Conservation (phyloP, 1,284 basidiomycete genomes). For the Lentinula novae-zelandiae region DNA sequence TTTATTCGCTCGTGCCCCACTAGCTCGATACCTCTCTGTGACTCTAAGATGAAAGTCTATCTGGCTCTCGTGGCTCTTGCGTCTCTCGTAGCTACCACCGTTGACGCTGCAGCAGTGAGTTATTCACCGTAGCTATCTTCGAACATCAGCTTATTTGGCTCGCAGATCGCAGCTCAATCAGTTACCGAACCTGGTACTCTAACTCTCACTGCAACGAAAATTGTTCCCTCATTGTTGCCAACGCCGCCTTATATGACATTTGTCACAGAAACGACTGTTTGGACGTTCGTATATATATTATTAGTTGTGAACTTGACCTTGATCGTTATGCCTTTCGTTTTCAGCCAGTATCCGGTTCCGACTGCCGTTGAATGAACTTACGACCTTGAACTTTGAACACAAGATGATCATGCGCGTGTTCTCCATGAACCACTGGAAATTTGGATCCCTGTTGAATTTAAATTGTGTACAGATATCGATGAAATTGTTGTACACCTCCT, state of each 20-base stretch:
- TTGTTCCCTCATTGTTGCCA: slow-evolving; percentile 1
- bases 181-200: not conserved
- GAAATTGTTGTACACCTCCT: too few relatives aligned
- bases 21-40: not conserved
- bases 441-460: too few relatives aligned
- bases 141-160: not conserved
- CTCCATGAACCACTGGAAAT: too few relatives aligned
- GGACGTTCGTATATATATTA: slow-evolving; percentile 1
- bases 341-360: slow-evolving; percentile 1
- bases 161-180: not conserved
- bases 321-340: not conserved
- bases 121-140: not conserved
- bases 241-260: slow-evolving; percentile 1
- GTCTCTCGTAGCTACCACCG: not conserved
- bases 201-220: slow-evolving; percentile 4
- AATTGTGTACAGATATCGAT: too few relatives aligned
- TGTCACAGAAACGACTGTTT: not conserved
- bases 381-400: not conserved
- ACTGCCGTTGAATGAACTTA: not conserved
- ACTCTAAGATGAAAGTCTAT: not conserved
- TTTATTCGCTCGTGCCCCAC: not conserved
- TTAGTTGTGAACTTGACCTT: not conserved
- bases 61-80: not conserved
- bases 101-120: not conserved
- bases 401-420: not conserved